Conservation (phyloP, 305 asterid species). For the Fraxinus greggii region DNA sequence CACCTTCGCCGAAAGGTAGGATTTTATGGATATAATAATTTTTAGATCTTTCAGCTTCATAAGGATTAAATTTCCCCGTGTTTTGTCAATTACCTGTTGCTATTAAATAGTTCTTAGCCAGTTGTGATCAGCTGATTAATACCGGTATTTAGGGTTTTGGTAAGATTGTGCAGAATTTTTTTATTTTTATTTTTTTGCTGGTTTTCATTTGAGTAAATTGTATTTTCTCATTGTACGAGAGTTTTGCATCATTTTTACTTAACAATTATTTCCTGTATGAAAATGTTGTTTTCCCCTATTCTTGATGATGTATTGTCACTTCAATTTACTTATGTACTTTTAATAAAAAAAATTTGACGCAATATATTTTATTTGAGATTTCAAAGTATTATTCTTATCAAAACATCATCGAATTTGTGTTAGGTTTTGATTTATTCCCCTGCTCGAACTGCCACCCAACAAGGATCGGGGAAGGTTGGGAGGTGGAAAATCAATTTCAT, state of each 20-base stretch:
- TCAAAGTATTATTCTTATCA: not conserved
- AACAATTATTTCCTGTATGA: not conserved
- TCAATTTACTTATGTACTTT: not conserved
- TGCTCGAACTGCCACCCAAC: conserved; percentile 86
- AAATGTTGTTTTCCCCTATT: not conserved
- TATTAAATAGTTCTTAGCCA: not conserved
- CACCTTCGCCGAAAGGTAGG: conserved; percentile 72
- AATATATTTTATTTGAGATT: not conserved
- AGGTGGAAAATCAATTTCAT: conserved; percentile 84
- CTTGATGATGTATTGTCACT: not conserved
- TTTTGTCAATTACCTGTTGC: not conserved
- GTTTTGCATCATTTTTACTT: not conserved
- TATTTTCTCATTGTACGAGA: not conserved
- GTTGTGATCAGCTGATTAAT: not conserved
- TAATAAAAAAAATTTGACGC: not conserved
- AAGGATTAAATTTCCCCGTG: not conserved
- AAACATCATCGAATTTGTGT: not conserved
- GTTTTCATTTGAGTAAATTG: not conserved
- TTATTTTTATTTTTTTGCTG: too few relatives aligned
- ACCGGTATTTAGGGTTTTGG: conserved; percentile 4
- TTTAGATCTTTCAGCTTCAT: conserved; percentile 5
- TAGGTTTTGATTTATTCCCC: conserved; percentile 69
- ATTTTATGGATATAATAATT: not conserved
- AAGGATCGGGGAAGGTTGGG: conserved; percentile 90
- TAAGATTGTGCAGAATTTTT: conserved; percentile 5